Evolutionary conservation across 371 early-diverging fungal genomes (phyloP).

Genomic region (Rhizopus microsporus): DNA sequence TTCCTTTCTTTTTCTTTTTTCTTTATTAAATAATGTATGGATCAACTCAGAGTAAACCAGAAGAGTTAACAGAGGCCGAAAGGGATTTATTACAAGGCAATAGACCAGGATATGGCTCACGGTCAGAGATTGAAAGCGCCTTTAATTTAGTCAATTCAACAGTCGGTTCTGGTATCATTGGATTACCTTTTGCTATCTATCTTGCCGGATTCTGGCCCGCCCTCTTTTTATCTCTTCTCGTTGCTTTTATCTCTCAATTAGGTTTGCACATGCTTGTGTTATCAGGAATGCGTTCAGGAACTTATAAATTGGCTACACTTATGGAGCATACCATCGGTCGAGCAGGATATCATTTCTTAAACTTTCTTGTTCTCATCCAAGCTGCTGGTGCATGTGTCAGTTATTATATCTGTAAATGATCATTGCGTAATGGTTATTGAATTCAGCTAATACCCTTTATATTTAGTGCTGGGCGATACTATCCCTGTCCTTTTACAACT

Average conservation of each 20-base stretch:
- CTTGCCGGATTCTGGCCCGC: slow-evolving; percentile 60
- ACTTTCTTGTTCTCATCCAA: slow-evolving; percentile 54
- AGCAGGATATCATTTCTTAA: slow-evolving; percentile 50
- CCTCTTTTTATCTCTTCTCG: slow-evolving; percentile 45
- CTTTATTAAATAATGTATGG: too few species aligned
- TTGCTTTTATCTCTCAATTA: slow-evolving; percentile 44
- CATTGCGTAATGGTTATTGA: not conserved
- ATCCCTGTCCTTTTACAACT: slow-evolving; percentile 53
- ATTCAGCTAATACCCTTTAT: slow-evolving; percentile 3
- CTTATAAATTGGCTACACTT: slow-evolving; percentile 52
- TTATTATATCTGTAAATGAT: slow-evolving; percentile 49
- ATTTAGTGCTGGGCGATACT: slow-evolving; percentile 59
- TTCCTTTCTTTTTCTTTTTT: too few species aligned
- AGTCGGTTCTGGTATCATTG: slow-evolving; percentile 65
- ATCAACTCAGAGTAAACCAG: too few species aligned
- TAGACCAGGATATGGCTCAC: slow-evolving; percentile 44
- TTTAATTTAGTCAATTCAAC: slow-evolving; percentile 63
- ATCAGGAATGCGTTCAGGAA: slow-evolving; percentile 44
- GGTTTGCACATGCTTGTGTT: slow-evolving; percentile 52
- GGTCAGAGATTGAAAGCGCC: slow-evolving; percentile 40
- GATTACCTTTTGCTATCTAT: slow-evolving; percentile 55
- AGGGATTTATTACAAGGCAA: slow-evolving; percentile 37
- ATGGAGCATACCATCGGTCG: slow-evolving; percentile 56
- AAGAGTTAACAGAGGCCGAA: slow-evolving; percentile 15
- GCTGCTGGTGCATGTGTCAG: slow-evolving; percentile 54